These are phyloP conservation scores for Arabidopsis lyrata DNA, from an alignment of 441 rosid species.

Conservation along the genomic window DNA sequence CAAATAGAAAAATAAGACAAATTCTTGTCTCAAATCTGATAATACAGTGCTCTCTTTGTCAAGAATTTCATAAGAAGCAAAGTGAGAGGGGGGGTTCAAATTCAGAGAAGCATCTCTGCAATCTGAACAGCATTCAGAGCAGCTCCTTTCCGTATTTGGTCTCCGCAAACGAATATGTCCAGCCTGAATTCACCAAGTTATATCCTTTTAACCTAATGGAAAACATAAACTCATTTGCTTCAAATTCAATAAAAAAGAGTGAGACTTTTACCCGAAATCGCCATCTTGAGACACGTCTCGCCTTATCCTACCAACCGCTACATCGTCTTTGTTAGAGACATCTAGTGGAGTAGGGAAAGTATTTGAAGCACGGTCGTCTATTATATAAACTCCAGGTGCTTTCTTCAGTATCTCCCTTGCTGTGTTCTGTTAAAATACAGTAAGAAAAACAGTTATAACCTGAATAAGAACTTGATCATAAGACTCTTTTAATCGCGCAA, in stretches of 20 bases:
- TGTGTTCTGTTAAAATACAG: slow-evolving; percentile 55
- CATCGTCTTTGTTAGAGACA: slow-evolving; percentile 89
- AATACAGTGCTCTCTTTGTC: slow-evolving; percentile 21
- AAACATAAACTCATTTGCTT: not conserved
- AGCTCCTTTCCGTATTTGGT: slow-evolving; percentile 97
- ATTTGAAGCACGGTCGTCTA: slow-evolving; percentile 80
- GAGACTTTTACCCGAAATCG: slow-evolving; percentile 64
- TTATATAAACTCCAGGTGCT: slow-evolving; percentile 83
- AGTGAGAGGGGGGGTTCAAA: not conserved
- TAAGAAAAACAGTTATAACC: not conserved
- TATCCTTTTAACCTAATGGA: slow-evolving; percentile 4
- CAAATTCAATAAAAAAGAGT: not conserved
- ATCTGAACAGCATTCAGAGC: slow-evolving; percentile 96
- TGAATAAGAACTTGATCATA: not conserved
- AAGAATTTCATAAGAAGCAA: slow-evolving; percentile 19
- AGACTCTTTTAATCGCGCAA: not conserved
- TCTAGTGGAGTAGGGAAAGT: slow-evolving; percentile 91
- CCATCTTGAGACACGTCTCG: slow-evolving; percentile 86
- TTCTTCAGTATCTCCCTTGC: slow-evolving; percentile 79
- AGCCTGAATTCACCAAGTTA: slow-evolving; percentile 52
- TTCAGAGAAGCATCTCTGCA: slow-evolving; percentile 86
- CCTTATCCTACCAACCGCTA: slow-evolving; percentile 94
- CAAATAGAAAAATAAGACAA: slow-evolving; percentile 33
- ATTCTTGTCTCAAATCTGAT: slow-evolving; percentile 32
- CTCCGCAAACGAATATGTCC: slow-evolving; percentile 97